Percentiles rank a stretch among this genome's conserved stretches.
Conservation (phyloP, 2,329 filamentous ascomycete genomes). For the Dactylellina haptotyla region DNA sequence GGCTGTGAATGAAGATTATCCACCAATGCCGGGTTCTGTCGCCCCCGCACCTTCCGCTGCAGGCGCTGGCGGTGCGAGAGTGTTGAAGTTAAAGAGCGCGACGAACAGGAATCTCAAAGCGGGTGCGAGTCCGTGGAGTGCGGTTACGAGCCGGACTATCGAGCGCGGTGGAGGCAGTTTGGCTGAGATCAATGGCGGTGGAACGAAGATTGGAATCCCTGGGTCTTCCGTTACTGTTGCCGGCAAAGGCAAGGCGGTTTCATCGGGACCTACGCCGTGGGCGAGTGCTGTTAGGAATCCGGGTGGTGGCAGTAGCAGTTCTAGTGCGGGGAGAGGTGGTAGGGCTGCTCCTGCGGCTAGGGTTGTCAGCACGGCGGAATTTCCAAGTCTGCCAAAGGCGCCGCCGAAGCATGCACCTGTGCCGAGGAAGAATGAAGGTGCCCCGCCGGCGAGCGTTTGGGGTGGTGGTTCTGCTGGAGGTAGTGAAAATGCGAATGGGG, state of each 20-base stretch:
- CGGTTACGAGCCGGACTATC: slow-evolving; percentile 65
- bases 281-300: slow-evolving; percentile 62
- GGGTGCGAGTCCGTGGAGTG: slow-evolving; percentile 68
- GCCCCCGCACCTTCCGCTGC: slow-evolving; percentile 63
- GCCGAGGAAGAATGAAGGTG: slow-evolving; percentile 52
- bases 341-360: neutral
- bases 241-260: slow-evolving; percentile 54
- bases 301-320: slow-evolving; percentile 71
- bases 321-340: slow-evolving; percentile 69
- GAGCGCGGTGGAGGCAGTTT: slow-evolving; percentile 59
- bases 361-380: slow-evolving; percentile 60
- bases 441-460: slow-evolving; percentile 57
- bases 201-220: slow-evolving; percentile 12
- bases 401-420: slow-evolving; percentile 52
- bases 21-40: slow-evolving; percentile 55
- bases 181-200: slow-evolving; percentile 22
- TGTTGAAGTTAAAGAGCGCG: slow-evolving; percentile 75
- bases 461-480: slow-evolving; percentile 51
- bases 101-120: slow-evolving; percentile 72
- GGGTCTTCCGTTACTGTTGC: slow-evolving; percentile 45
- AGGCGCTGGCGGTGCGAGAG: slow-evolving; percentile 66
- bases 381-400: slow-evolving; percentile 62
- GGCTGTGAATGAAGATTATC: slow-evolving; percentile 57
- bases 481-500: slow-evolving; percentile 49
- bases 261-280: slow-evolving; percentile 54